phyloP scores from a whole-genome alignment of 345 rosid species.

The Cochlearia excelsa region DNA sequence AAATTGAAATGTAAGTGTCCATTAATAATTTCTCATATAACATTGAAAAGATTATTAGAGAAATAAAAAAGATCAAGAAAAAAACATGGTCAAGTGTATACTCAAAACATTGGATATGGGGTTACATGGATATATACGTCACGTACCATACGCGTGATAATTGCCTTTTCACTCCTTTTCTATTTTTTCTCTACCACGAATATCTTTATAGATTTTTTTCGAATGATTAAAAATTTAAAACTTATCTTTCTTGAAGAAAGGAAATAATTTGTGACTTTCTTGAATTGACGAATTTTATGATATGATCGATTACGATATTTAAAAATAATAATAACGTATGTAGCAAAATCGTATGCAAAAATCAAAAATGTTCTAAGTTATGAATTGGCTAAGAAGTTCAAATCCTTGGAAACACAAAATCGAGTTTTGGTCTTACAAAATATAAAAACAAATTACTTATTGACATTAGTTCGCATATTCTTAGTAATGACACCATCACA shows the following conservation, averaged over 20 bases:
- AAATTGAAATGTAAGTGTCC: no score
- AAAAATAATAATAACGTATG: background rate
- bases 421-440: background rate
- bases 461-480: background rate
- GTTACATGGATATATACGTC: conserved; percentile 18
- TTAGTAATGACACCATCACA: conserved; percentile 16
- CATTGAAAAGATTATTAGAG: no score
- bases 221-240: conserved; percentile 12
- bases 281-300: no score
- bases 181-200: conserved; percentile 7
- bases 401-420: background rate
- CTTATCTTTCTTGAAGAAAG: conserved; percentile 7
- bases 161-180: conserved; percentile 1
- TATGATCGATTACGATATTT: no score
- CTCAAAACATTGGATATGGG: background rate
- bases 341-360: background rate
- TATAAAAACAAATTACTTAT: background rate
- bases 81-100: no score
- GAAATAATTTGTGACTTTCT: no score
- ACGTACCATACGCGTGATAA: conserved; percentile 17
- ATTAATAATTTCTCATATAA: no score
- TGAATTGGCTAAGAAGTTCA: background rate
- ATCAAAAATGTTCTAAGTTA: background rate
- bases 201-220: conserved; percentile 26
- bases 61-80: no score